Evolutionary conservation across 148 eudicot genomes (phyloP).

Genomic region (Amaranthus cruentus): DNA sequence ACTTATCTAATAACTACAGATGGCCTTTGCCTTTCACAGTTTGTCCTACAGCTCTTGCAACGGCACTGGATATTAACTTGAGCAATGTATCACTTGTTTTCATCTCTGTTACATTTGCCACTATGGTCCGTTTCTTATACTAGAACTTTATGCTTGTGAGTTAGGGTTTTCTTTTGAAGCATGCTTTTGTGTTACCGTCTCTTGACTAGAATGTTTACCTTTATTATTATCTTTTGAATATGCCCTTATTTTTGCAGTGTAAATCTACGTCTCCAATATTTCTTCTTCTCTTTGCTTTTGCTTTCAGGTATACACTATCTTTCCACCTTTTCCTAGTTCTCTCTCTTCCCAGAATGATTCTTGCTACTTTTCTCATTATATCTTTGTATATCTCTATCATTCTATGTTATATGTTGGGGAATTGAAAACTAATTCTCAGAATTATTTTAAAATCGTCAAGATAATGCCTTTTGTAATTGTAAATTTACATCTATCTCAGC

Average conservation of each 20-base stretch:
- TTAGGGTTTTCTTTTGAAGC: background rate
- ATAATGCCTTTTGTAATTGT: background rate
- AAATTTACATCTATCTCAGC: background rate
- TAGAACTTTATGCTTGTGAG: conserved; percentile 12
- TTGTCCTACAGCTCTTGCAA: conserved; percentile 90
- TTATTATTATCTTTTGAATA: conserved; percentile 2
- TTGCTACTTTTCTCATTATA: background rate
- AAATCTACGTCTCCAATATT: conserved; percentile 96
- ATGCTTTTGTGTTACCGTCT: background rate
- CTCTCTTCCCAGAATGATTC: background rate
- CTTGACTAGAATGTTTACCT: background rate
- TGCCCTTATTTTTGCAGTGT: conserved; percentile 59
- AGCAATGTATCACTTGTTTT: conserved; percentile 99
- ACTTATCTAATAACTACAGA: conserved; percentile 71
- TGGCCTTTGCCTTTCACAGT: conserved; percentile 91
- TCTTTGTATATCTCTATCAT: background rate
- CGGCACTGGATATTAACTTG: conserved; percentile 90
- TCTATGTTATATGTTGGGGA: background rate
- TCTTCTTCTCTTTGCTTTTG: conserved; percentile 96
- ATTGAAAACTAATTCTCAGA: background rate
- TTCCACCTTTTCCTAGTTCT: background rate
- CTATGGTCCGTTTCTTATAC: conserved; percentile 65
- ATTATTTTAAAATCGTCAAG: background rate
- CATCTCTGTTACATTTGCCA: conserved; percentile 97
- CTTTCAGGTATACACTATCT: conserved; percentile 62